Conservation (phyloP, 208 protist species). For the Trypanosoma lewisi region DNA sequence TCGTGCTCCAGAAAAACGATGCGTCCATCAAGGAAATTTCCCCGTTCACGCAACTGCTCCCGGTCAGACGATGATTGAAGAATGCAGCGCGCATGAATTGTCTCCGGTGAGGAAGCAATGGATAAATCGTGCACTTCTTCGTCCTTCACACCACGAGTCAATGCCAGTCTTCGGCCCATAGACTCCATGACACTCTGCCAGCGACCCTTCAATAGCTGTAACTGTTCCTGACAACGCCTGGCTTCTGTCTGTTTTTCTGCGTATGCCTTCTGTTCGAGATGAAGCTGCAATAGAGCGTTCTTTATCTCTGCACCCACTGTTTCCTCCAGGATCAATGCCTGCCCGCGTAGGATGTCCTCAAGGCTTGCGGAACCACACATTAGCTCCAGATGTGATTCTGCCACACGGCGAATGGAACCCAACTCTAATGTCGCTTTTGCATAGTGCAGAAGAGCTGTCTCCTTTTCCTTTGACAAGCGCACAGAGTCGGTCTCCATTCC, state of each 20-base stretch:
- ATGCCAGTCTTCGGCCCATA: conserved; percentile 7
- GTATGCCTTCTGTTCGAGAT: conserved; percentile 56
- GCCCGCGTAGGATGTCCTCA: conserved; percentile 46
- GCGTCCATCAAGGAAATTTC: conserved; percentile 74
- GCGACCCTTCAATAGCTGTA: conserved; percentile 29
- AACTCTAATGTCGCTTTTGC: conserved; percentile 37
- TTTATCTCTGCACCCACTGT: conserved; percentile 43
- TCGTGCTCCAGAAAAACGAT: conserved; percentile 65
- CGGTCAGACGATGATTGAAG: conserved; percentile 60
- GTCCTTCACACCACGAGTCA: conserved; percentile 5
- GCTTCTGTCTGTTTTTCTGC: conserved; percentile 45
- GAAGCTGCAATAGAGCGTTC: conserved; percentile 46
- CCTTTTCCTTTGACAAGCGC: conserved; percentile 7
- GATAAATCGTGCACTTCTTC: neutral
- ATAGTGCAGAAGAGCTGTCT: conserved; percentile 2
- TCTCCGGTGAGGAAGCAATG: conserved; percentile 37
- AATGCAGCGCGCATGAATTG: conserved; percentile 63
- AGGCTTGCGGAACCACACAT: conserved; percentile 7
- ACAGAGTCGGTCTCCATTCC: neutral
- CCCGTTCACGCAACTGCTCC: conserved; percentile 69
- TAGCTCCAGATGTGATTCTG: conserved; percentile 33
- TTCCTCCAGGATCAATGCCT: conserved; percentile 49
- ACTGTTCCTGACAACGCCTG: conserved; percentile 37
- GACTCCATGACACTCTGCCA: conserved; percentile 18
- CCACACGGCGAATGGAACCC: conserved; percentile 33